Evolutionary conservation across 306 rosid species (phyloP), one percentile per base, ranked within the genome.

Genomic region (Fragaria iinumae): DNA sequence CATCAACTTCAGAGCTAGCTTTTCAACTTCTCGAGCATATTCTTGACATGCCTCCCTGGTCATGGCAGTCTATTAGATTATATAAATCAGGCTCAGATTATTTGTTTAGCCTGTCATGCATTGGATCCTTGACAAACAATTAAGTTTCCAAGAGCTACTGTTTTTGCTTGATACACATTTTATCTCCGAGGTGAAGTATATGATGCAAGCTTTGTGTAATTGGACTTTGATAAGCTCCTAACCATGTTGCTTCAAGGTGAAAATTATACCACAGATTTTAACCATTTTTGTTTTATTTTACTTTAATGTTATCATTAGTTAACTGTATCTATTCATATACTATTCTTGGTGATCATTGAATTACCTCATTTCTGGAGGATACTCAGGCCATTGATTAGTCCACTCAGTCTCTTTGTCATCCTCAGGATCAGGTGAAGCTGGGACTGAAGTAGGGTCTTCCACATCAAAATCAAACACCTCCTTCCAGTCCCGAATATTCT

Each of bases 401-500:
- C 87, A 85, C 49, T 79, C 72, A 14, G 79, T 81, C 2, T 86
- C 32, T 38, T 65, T 55, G 5, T 64, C 27, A 32, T 86, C 90
- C 6, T 84, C 60, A 0, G 73, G 83, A 8, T 81, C 83, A n/a
- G 83, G 76, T 5, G 86, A 87, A 14, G 77, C 45, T 1, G 89
- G 84, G 25, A 82, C 5, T 0, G 81, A 6, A 8, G 78, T 80
- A 2, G 93, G 91, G 0, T 82, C 92, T 56, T 47, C 53, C 20
- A 80, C 73, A 5, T 29, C 13, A 56, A 84, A 72, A 83, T 91
- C 97, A 76, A 91, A 86, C 9, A 86, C 90, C 69, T 91, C 93
- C 67, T 89, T 91, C 96, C 93, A 90, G 39, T 90, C 97, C 23
- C 92, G 85, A 1, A 89, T 86, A 16, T 93, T 90, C 83, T 89